Conservation (phyloP, 2,329 filamentous ascomycete genomes). For the Cadophora malorum region DNA sequence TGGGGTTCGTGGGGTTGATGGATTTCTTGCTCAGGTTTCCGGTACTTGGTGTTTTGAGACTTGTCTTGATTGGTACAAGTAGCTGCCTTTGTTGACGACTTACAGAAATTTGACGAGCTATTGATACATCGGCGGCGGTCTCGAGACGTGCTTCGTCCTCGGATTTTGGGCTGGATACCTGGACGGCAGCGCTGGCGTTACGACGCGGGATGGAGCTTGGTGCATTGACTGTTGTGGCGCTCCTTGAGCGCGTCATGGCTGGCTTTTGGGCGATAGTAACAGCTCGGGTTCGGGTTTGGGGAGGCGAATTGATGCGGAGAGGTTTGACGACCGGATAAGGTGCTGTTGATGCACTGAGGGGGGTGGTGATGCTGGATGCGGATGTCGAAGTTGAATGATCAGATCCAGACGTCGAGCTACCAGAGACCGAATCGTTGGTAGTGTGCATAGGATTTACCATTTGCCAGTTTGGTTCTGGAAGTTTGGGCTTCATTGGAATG, state of each 20-base stretch:
- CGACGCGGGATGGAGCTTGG: not conserved
- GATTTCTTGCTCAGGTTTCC: constrained; percentile 8
- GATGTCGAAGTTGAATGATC: constrained; percentile 36
- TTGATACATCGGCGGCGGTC: constrained; percentile 68
- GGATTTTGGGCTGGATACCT: constrained; percentile 11
- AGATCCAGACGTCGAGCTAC: constrained; percentile 32
- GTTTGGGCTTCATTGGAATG: constrained; percentile 33
- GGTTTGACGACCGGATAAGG: constrained; percentile 20
- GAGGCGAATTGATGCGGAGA: constrained; percentile 18
- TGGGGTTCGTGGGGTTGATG: not conserved
- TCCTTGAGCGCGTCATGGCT: constrained; percentile 16
- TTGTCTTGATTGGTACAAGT: constrained; percentile 58
- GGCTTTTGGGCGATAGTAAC: constrained; percentile 3
- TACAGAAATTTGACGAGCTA: constrained; percentile 71
- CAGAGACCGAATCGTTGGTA: constrained; percentile 30
- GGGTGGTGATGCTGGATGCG: constrained; percentile 31
- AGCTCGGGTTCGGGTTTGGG: constrained; percentile 8
- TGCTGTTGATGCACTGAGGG: constrained; percentile 26
- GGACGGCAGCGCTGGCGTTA: constrained; percentile 18
- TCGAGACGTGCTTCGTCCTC: constrained; percentile 53
- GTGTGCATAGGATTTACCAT: constrained; percentile 34
- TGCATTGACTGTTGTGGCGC: constrained; percentile 20
- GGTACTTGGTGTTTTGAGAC: constrained; percentile 28
- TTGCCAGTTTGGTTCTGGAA: constrained; percentile 39
- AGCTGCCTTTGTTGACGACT: constrained; percentile 66